phyloP scores from a whole-genome alignment of 106 monocot genomes.

The Phalaenopsis equestris region DNA sequence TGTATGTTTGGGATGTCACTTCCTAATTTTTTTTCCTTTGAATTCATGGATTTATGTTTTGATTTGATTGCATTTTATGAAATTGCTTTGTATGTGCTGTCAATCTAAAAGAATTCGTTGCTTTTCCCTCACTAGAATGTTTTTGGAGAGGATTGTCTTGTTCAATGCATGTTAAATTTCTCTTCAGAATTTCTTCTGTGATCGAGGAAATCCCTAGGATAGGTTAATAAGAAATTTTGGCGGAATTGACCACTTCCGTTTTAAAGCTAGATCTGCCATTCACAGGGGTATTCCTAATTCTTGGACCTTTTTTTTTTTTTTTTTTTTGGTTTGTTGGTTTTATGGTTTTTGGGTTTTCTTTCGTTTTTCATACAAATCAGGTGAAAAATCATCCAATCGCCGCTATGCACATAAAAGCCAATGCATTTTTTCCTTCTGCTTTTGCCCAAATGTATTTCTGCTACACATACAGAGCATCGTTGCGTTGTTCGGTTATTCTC shows the following conservation, averaged over 20 bases:
- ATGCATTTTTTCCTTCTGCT: neutral
- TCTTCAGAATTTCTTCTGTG: neutral
- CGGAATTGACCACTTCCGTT: neutral
- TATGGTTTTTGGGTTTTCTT: neutral
- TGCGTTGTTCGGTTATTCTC: neutral
- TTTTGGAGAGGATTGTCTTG: neutral
- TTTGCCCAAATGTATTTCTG: neutral
- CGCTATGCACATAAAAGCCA: neutral
- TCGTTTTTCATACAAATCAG: neutral
- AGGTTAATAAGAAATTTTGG: neutral
- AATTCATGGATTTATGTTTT: neutral
- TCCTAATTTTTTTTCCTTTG: neutral
- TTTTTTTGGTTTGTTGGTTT: neutral
- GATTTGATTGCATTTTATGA: neutral
- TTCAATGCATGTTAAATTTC: neutral
- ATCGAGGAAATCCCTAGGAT: neutral
- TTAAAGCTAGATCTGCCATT: constrained; percentile 5
- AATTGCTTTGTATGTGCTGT: neutral
- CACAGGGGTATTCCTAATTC: neutral
- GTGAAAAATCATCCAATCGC: neutral
- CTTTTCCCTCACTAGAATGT: neutral
- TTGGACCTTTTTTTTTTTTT: too few relatives aligned
- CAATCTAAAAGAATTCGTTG: neutral
- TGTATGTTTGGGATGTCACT: neutral
- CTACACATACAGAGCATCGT: too few relatives aligned